Evolutionary conservation across 331 rosid genomes (phyloP), one percentile per base, ranked within the genome.

Genomic region (Acacia concinna): DNA sequence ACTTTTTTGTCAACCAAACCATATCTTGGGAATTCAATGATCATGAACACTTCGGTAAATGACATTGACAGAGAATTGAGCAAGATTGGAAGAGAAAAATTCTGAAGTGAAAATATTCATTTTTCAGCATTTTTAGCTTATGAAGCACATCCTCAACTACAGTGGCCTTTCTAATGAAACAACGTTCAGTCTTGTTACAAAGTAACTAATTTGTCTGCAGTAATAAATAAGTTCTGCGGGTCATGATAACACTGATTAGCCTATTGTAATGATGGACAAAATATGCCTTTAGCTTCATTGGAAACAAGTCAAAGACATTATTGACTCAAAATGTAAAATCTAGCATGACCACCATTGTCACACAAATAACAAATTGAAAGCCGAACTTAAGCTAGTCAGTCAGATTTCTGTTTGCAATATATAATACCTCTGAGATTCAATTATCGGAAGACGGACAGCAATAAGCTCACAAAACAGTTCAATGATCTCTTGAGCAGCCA

Each of bases 401-500:
- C 34, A 60, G 51, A 74, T 31, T 67, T 60, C 15, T 8, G 15
- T 69, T 65, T 30, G 2, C 52, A 57, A 17, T 32, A 68, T 73
- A 63, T 8, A 73, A 30, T 83, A 96, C 99, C 97, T 96, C 80
- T 96, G 99, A 25, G 91, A 74, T 77, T 96, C 99, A 64, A 96
- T 86, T 81, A 96, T 93, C 8, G 98, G 99, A 84, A 96, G 98
- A 49, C 98, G 97, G 74, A 96, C 98, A 18, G 90, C 38, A 77
- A 96, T 87, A 60, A 96, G 99, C 89, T 96, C 99, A 28, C 89
- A 85, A 78, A 90, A 96, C 37, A 96, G 89, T 86, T 93, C 99
- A 69, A 96, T 65, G 79, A 96, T 88, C 89, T 96, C 99, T 76
- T 96, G 99, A 71, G 99, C 98, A 43, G 98, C 99, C 98, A 93